phyloP scores from a whole-genome alignment of 345 rosid genomes.

The Boechera retrofracta region DNA sequence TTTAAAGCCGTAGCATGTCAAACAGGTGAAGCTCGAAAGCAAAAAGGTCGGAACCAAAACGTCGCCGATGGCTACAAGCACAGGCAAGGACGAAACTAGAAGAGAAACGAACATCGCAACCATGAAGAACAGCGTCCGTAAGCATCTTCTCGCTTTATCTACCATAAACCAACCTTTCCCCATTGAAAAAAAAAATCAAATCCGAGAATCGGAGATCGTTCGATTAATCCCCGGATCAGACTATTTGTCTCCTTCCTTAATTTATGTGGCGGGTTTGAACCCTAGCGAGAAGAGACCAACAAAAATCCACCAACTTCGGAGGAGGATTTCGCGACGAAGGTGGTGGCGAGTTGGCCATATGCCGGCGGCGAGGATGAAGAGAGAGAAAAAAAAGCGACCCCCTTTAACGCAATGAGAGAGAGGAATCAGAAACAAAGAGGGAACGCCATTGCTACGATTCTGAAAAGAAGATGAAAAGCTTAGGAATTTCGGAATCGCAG shows the following conservation, averaged over 20 bases:
- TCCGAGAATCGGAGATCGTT: background rate
- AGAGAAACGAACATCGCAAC: constrained; percentile 92
- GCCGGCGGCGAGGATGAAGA: constrained; percentile 25
- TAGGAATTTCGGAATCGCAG: constrained; percentile 45
- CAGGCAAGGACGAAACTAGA: constrained; percentile 75
- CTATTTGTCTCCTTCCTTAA: background rate
- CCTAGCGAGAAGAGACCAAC: constrained; percentile 42
- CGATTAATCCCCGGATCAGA: constrained; percentile 6
- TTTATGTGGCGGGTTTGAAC: constrained; percentile 45
- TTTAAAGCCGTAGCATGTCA: constrained; percentile 66
- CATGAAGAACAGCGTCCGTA: constrained; percentile 78
- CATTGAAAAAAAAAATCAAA: constrained; percentile 30
- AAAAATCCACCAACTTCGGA: constrained; percentile 39
- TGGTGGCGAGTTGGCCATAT: constrained; percentile 45
- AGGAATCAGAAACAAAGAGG: constrained; percentile 1
- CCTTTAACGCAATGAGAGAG: background rate
- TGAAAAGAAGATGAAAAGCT: constrained; percentile 5
- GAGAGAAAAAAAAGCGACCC: background rate
- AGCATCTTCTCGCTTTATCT: constrained; percentile 72
- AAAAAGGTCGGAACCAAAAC: constrained; percentile 65
- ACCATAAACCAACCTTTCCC: constrained; percentile 54
- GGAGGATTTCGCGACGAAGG: constrained; percentile 24
- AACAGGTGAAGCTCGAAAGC: constrained; percentile 79
- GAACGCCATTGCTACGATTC: constrained; percentile 45
- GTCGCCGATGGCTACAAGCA: constrained; percentile 81